These are phyloP conservation scores for Rhodamnia argentea DNA, from an alignment of 345 rosid species.

Conservation along the genomic window DNA sequence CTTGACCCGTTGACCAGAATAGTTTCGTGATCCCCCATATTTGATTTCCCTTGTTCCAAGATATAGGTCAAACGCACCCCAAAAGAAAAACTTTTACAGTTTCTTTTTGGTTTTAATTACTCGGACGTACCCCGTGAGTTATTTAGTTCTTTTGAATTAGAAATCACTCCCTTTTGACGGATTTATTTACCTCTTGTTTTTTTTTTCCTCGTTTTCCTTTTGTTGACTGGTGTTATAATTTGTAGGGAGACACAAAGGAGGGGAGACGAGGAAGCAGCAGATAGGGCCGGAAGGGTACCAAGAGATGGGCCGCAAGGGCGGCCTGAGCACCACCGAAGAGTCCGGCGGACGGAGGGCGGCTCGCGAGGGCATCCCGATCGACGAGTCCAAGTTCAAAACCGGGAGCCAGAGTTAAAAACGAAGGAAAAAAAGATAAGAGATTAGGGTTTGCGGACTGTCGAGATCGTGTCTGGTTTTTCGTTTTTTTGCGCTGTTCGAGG, in stretches of 20 bases:
- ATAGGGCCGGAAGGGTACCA: conserved; percentile 61
- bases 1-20: background rate
- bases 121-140: background rate
- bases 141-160: no score
- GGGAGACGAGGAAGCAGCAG: conserved; percentile 63
- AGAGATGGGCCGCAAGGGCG: conserved; percentile 72
- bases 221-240: background rate
- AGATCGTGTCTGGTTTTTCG: background rate
- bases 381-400: conserved; percentile 57
- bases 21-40: background rate
- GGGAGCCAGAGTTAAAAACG: background rate
- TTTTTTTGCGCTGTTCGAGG: background rate
- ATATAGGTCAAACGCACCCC: no score
- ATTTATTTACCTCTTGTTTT: background rate
- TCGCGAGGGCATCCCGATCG: conserved; percentile 44
- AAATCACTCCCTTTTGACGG: background rate
- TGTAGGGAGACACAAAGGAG: conserved; percentile 35
- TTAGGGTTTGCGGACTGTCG: background rate
- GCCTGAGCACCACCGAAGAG: conserved; percentile 46
- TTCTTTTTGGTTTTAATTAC: background rate
- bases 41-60: background rate
- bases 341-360: conserved; percentile 55
- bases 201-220: background rate
- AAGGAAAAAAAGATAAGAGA: background rate
- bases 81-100: background rate